phyloP scores from a whole-genome alignment of 2,329 filamentous ascomycete genomes.

The Davidsoniella eucalypti region DNA sequence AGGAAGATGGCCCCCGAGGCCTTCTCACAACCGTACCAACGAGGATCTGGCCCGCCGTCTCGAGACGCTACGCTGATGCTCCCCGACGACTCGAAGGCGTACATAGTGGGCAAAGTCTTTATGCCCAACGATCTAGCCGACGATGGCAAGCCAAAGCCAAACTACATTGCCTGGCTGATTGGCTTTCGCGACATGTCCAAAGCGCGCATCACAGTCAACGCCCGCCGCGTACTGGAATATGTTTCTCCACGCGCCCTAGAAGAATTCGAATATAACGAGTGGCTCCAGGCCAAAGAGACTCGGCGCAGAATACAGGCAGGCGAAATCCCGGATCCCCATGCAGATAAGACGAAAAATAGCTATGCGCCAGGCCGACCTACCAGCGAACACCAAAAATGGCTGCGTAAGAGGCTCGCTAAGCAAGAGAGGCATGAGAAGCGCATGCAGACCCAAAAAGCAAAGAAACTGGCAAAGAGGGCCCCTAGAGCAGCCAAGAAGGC shows the following conservation, averaged over 20 bases:
- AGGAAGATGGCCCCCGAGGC: conserved; percentile 34
- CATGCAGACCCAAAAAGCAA: background rate
- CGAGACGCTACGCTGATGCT: conserved; percentile 32
- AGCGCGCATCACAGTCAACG: conserved; percentile 29
- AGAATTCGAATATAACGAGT: conserved; percentile 35
- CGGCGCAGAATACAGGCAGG: conserved; percentile 18
- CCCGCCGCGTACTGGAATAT: conserved; percentile 36
- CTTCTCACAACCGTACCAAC: conserved; percentile 26
- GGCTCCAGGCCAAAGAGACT: conserved; percentile 27
- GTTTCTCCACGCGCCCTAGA: conserved; percentile 40
- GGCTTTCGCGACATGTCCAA: conserved; percentile 36
- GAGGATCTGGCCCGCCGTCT: conserved; percentile 31
- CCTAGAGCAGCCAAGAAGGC: no score
- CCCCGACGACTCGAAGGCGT: conserved; percentile 34
- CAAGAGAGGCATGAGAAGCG: background rate
- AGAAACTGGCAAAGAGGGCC: no score
- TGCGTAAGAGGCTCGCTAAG: background rate
- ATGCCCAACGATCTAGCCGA: conserved; percentile 23
- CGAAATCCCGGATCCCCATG: background rate
- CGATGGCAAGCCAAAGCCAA: conserved; percentile 23
- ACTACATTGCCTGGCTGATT: conserved; percentile 36
- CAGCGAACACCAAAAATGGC: background rate
- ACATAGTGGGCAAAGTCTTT: conserved; percentile 37
- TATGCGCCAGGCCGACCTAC: background rate
- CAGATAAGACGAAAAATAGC: background rate